Conservation (phyloP, 176 grass and related monocot species). For the Tillandsia fasciculata region DNA sequence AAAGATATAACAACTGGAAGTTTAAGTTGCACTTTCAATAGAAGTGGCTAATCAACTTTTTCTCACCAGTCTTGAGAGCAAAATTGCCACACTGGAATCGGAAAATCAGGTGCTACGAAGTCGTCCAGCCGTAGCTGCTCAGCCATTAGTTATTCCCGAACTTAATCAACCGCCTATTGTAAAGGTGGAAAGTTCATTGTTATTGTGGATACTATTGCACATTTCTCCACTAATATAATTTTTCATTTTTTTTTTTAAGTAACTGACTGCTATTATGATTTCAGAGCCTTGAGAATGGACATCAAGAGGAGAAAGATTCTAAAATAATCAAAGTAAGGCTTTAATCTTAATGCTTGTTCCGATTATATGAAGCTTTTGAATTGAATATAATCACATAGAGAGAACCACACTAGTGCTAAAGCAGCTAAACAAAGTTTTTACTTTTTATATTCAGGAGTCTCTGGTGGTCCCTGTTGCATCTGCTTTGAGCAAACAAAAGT, state of each 20-base stretch:
- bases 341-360: neutral
- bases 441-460: constrained; percentile 44
- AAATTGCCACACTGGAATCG: constrained; percentile 59
- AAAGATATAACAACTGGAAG: constrained; percentile 1
- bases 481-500: constrained; percentile 83
- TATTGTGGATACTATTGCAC: neutral
- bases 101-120: constrained; percentile 48
- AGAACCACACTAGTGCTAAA: too few species aligned
- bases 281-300: constrained; percentile 44
- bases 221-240: neutral
- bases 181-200: constrained; percentile 28
- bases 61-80: constrained; percentile 49
- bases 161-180: constrained; percentile 19
- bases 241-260: neutral
- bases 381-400: too few species aligned
- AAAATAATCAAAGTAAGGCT: neutral
- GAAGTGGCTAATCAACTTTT: neutral
- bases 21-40: neutral
- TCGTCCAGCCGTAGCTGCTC: constrained; percentile 27
- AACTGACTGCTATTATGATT: constrained; percentile 6
- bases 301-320: constrained; percentile 16
- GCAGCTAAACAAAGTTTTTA: too few species aligned
- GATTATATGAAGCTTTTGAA: neutral
- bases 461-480: constrained; percentile 28
- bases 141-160: constrained; percentile 33